Evolutionary conservation across 2,329 filamentous ascomycete genomes (phyloP).

Genomic region (Curvularia lunata): DNA sequence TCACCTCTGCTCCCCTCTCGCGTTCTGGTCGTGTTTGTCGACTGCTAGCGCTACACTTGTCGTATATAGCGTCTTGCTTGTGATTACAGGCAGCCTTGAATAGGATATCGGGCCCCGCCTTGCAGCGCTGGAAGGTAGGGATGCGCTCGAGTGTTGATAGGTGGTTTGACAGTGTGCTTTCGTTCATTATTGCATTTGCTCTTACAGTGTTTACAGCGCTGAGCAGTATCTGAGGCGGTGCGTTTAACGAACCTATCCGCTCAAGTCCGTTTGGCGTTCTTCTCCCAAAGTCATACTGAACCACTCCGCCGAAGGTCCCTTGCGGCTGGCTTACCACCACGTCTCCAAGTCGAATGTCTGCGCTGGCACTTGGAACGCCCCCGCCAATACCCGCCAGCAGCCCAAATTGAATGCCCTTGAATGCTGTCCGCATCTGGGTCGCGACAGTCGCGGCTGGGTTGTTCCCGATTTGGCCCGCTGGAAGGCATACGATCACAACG

Average conservation of each 20-base stretch:
- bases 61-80: conserved; percentile 9
- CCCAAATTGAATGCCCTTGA: not conserved
- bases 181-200: not conserved
- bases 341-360: not conserved
- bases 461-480: not conserved
- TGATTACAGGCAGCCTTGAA: conserved; percentile 25
- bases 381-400: not conserved
- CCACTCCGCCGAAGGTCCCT: not conserved
- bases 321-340: not conserved
- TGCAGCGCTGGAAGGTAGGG: conserved; percentile 14
- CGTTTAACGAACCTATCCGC: conserved; percentile 1
- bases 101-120: conserved; percentile 21
- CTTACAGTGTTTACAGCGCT: conserved; percentile 1
- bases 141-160: conserved; percentile 13
- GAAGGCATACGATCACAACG: too few relatives aligned
- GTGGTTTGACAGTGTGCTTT: conserved; percentile 3
- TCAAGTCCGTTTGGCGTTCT: not conserved
- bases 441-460: too few relatives aligned
- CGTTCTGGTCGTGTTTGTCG: conserved; percentile 4
- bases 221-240: conserved; percentile 16
- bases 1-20: conserved; percentile 21
- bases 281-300: not conserved
- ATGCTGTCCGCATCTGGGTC: not conserved
- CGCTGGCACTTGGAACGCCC: not conserved
- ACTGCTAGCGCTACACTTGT: conserved; percentile 9